Percentiles rank a stretch among this genome's conserved stretches.
Evolutionary conservation across 257 asterid species (phyloP).

Genomic region (Paraleonurus japonicus): DNA sequence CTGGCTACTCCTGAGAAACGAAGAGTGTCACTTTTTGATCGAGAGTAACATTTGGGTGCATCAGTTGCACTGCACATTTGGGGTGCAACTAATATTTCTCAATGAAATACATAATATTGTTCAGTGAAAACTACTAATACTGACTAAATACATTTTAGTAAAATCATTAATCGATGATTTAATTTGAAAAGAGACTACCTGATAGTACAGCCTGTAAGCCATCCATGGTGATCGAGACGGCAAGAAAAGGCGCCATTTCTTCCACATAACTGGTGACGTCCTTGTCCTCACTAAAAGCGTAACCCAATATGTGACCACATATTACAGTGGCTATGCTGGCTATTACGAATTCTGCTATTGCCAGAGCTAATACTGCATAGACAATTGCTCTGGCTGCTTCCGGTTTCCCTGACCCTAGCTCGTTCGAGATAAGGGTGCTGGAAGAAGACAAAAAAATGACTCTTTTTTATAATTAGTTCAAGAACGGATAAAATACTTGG

Average conservation of each 20-base stretch:
- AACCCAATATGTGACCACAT: conserved; percentile 50
- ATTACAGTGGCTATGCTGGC: conserved; percentile 39
- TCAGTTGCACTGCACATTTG: too few species aligned
- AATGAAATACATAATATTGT: too few species aligned
- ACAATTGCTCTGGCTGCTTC: conserved; percentile 50
- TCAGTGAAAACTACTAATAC: too few species aligned
- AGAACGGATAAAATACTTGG: too few species aligned
- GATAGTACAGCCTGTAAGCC: conserved; percentile 63
- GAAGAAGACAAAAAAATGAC: neutral
- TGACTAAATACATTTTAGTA: too few species aligned
- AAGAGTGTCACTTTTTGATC: too few species aligned
- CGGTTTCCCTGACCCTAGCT: conserved; percentile 79
- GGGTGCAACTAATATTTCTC: too few species aligned
- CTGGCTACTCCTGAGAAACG: conserved; percentile 52
- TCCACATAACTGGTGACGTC: conserved; percentile 53
- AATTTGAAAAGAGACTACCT: too few species aligned
- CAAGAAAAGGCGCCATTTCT: conserved; percentile 62
- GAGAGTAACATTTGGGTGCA: too few species aligned
- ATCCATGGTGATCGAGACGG: conserved; percentile 56
- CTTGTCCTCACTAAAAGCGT: conserved; percentile 52
- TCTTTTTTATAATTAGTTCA: neutral
- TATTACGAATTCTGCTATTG: conserved; percentile 45
- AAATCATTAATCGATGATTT: too few species aligned
- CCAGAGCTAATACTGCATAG: conserved; percentile 38
- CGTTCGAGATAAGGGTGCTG: conserved; percentile 71